These are phyloP conservation scores for Solanum raphanifolium DNA, from an alignment of 257 asterid species.

Conservation along the genomic window DNA sequence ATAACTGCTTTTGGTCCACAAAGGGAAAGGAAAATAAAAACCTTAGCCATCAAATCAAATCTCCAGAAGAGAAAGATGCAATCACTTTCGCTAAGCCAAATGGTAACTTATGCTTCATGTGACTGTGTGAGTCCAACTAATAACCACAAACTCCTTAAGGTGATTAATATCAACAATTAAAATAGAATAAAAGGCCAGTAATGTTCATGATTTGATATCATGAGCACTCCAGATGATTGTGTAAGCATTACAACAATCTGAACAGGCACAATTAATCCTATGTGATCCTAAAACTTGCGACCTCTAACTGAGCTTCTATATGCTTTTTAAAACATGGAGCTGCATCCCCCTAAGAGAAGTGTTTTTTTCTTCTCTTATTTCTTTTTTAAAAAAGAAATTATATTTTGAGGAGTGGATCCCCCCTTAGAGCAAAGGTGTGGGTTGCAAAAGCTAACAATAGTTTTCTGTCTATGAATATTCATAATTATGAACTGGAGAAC, in stretches of 20 bases:
- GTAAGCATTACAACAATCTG: background rate
- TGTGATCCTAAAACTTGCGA: background rate
- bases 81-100: background rate
- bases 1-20: background rate
- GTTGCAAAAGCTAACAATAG: background rate
- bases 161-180: background rate
- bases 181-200: background rate
- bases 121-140: background rate
- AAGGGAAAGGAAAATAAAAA: background rate
- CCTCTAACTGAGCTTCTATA: background rate
- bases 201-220: background rate
- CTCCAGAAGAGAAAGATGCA: background rate
- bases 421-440: background rate
- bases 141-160: background rate
- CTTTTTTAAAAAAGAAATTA: background rate
- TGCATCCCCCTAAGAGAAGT: background rate
- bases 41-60: background rate
- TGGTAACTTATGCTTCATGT: background rate
- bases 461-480: background rate
- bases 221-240: background rate
- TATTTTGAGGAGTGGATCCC: background rate
- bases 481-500: background rate
- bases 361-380: background rate
- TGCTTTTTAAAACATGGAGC: background rate
- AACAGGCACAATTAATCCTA: background rate